These are phyloP conservation scores for Fusarium fujikuroi DNA, from an alignment of 2,329 filamentous ascomycete species.

Conservation along the genomic window DNA sequence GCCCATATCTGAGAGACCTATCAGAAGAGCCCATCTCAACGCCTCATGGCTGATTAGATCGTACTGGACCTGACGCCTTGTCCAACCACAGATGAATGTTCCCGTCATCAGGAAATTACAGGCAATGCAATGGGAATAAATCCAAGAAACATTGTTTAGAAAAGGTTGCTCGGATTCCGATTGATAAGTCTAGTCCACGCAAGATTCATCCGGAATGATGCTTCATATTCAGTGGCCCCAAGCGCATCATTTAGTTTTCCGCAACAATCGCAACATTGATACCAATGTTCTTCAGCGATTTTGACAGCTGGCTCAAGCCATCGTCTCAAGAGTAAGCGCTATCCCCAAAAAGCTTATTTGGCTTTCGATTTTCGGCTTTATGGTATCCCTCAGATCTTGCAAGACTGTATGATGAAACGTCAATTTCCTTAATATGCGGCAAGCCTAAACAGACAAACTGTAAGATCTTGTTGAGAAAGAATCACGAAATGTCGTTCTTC, in stretches of 20 bases:
- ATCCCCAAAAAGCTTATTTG: fast-evolving
- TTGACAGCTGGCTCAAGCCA: background rate
- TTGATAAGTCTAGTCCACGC: fast-evolving
- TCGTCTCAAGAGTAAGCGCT: background rate
- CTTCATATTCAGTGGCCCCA: no score
- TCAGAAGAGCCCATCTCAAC: fast-evolving
- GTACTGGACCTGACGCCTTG: background rate
- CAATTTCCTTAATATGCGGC: fast-evolving
- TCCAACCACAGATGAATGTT: background rate
- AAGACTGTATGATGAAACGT: background rate
- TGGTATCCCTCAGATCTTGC: background rate
- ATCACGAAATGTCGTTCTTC: no score
- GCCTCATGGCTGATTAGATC: background rate
- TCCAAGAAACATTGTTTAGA: background rate
- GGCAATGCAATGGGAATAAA: background rate
- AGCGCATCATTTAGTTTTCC: background rate
- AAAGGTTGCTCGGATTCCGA: background rate
- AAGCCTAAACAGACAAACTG: background rate
- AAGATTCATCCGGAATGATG: background rate
- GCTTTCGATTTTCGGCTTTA: fast-evolving
- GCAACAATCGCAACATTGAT: background rate
- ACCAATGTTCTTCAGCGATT: background rate
- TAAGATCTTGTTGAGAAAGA: background rate
- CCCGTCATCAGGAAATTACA: background rate
- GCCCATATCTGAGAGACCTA: background rate